Evolutionary conservation across 148 eudicot species (phyloP), one percentile per base, ranked within the genome.

Genomic region (Amaranthus cruentus): DNA sequence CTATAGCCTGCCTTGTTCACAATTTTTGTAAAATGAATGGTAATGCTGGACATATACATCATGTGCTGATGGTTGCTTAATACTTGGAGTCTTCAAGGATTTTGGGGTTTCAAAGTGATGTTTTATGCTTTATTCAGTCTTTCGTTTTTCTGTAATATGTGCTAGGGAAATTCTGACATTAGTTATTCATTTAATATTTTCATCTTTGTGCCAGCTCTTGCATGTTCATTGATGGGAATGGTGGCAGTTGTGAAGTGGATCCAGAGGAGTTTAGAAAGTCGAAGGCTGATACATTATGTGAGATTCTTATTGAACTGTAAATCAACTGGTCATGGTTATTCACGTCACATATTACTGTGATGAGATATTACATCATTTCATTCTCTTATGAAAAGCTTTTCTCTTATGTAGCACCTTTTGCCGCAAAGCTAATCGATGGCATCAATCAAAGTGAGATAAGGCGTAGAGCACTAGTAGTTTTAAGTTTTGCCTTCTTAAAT

Each of bases 391-490:
- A 49, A 6, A 11, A 53, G 49, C 12, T 49, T 48, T 53, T 46
- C 72, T 62, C 72, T 56, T 77, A 2, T 93, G 80, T 71, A 93
- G 98, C 97, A 47, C 86, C 77, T 72, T 88, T 84, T 69, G 76
- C 95, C 67, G 79, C 87, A 67, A 87, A 92, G 83, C 75, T 93
- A 54, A 84, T 93, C 47, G 95, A 93, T 78, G 98, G 98, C 62
- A 89, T 91, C 76, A 93, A 93, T 88, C 94, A 80, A 85, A 89
- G 87, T 77, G 95, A 89, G 73, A 82, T 64, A 71, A 85, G 97
- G 81, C 97, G 97, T 55, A 86, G 96, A 80, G 95, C 91, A 60
- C 88, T 93, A 50, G 73, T 88, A 74, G 83, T 93, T 76, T 83
- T 91, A 72, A 89, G 94, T 71, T 73, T 85, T 60, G 74, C 89